Evolutionary conservation across 2,329 filamentous ascomycete species (phyloP).

Genomic region (Xylariaceae sp.): DNA sequence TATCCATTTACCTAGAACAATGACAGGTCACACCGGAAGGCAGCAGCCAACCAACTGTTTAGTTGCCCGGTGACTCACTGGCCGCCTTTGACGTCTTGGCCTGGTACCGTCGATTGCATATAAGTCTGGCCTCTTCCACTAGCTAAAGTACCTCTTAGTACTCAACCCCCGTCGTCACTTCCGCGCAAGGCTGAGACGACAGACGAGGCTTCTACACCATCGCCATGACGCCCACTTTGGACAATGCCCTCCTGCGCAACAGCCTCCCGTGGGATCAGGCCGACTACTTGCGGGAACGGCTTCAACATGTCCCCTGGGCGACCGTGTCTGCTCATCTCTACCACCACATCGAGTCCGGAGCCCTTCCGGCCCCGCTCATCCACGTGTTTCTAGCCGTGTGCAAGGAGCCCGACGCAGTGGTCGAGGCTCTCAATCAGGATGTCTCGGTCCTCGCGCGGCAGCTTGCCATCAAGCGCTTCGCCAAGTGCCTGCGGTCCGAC

Average conservation of each 20-base stretch:
- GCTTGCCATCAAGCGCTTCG: conserved; percentile 10
- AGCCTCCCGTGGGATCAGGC: conserved; percentile 1
- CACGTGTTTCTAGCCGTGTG: conserved; percentile 12
- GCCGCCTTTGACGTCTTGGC: too few relatives aligned
- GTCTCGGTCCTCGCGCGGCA: conserved; percentile 7
- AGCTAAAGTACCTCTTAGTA: too few relatives aligned
- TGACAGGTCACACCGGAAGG: too few relatives aligned
- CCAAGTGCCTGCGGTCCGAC: conserved; percentile 4
- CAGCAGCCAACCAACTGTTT: too few relatives aligned
- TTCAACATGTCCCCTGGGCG: background rate
- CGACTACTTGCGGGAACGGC: conserved; percentile 2
- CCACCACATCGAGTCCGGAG: conserved; percentile 3
- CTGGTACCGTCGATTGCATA: too few relatives aligned
- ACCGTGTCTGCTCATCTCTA: conserved; percentile 4
- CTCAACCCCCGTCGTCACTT: too few relatives aligned
- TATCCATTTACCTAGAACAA: too few relatives aligned
- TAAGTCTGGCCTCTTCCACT: too few relatives aligned
- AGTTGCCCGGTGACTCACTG: too few relatives aligned
- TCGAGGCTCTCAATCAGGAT: conserved; percentile 5
- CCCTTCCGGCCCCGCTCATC: conserved; percentile 8
- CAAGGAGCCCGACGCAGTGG: conserved; percentile 7
- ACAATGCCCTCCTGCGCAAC: conserved; percentile 5
- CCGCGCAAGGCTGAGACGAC: too few relatives aligned
- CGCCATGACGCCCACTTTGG: too few relatives aligned
- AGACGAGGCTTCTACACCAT: too few relatives aligned